Conservation (phyloP, 106 monocot species). For the Apostasia shenzhenica region DNA sequence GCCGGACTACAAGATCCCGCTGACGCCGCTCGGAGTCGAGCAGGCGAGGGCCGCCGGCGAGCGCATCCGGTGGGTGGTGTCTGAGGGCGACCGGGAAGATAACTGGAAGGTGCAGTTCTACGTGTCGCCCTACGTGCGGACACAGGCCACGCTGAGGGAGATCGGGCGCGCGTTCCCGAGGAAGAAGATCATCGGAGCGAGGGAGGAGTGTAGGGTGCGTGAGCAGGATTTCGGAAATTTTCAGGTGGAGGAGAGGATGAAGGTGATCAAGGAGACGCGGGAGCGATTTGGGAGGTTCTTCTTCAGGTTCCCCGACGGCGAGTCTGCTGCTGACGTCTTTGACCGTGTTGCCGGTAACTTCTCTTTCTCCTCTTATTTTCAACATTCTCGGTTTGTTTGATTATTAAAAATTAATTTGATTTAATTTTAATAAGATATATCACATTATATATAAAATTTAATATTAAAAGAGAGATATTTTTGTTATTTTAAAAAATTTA, state of each 20-base stretch:
- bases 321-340: conserved; percentile 93
- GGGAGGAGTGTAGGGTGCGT: conserved; percentile 84
- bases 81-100: neutral
- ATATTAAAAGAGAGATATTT: no score
- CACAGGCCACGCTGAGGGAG: conserved; percentile 69
- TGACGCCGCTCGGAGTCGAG: conserved; percentile 44
- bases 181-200: conserved; percentile 52
- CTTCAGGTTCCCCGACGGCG: conserved; percentile 96
- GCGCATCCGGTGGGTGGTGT: conserved; percentile 26
- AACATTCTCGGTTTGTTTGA: neutral
- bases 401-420: no score
- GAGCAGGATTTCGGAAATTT: conserved; percentile 99
- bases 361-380: neutral
- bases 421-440: no score
- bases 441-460: no score
- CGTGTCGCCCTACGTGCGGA: conserved; percentile 72
- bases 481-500: no score
- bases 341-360: conserved; percentile 81
- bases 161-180: conserved; percentile 57
- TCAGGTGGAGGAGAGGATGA: conserved; percentile 91
- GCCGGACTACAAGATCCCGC: conserved; percentile 77
- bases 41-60: conserved; percentile 66
- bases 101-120: conserved; percentile 87
- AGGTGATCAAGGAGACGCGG: conserved; percentile 65
- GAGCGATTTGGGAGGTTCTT: conserved; percentile 85